These are phyloP conservation scores for Hygrocybe coccinea DNA, from an alignment of 768 basidiomycete genomes.

Conservation along the genomic window DNA sequence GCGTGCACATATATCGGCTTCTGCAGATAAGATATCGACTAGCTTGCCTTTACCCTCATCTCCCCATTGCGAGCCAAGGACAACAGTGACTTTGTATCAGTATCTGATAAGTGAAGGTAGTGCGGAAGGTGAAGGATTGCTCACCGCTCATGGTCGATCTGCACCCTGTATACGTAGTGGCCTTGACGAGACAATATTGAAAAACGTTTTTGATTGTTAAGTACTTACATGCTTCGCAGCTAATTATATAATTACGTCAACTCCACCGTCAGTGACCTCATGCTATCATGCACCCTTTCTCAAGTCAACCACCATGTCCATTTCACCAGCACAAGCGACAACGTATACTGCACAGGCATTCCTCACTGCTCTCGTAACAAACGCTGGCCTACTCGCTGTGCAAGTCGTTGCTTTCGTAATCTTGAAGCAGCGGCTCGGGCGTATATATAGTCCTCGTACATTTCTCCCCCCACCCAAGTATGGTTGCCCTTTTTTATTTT, in stretches of 20 bases:
- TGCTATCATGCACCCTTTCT: too few relatives aligned
- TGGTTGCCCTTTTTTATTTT: constrained; percentile 17
- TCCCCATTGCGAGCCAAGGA: constrained; percentile 88
- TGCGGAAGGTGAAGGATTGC: too few relatives aligned
- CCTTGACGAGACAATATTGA: too few relatives aligned
- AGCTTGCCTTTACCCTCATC: constrained; percentile 95
- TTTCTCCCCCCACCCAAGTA: constrained; percentile 56
- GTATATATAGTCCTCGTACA: constrained; percentile 59
- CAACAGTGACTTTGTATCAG: constrained; percentile 48
- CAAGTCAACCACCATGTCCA: constrained; percentile 13
- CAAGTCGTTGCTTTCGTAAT: constrained; percentile 54
- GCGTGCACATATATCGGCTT: constrained; percentile 88
- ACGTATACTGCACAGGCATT: constrained; percentile 46
- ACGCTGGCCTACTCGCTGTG: constrained; percentile 41
- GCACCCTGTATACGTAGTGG: too few relatives aligned
- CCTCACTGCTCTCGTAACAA: constrained; percentile 55
- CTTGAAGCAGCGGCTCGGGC: constrained; percentile 50
- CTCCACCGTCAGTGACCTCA: too few relatives aligned
- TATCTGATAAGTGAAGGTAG: neutral
- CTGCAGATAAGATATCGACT: constrained; percentile 89
- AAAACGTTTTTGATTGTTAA: too few relatives aligned
- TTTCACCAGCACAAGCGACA: constrained; percentile 21
- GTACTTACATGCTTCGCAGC: too few relatives aligned
- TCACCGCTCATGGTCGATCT: too few relatives aligned
- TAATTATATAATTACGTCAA: too few relatives aligned